These are phyloP conservation scores for Cynanchum wilfordii DNA, from an alignment of 257 asterid species.

Conservation along the genomic window DNA sequence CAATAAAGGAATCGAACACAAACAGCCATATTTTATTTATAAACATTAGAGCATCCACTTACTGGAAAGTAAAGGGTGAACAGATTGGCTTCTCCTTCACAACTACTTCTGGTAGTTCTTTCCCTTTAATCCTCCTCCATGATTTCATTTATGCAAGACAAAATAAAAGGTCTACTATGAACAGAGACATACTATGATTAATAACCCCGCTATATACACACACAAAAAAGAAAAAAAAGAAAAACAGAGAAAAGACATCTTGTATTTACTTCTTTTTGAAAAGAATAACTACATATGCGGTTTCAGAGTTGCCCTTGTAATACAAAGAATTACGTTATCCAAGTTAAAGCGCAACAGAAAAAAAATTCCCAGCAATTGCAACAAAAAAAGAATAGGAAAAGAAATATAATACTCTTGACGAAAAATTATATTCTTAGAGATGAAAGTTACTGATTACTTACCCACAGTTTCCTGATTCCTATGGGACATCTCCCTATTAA, in stretches of 20 bases:
- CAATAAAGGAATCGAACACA: not conserved
- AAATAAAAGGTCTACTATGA: not conserved
- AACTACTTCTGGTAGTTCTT: not conserved
- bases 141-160: not conserved
- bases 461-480: conserved; percentile 95
- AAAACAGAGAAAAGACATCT: not conserved
- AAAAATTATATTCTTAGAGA: not conserved
- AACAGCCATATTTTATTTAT: not conserved
- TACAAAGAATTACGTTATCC: not conserved
- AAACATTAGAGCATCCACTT: not conserved
- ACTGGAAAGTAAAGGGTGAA: not conserved
- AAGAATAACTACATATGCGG: not conserved
- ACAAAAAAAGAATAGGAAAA: not conserved
- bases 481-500: conserved; percentile 94
- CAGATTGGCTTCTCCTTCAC: not conserved
- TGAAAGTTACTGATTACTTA: conserved; percentile 29
- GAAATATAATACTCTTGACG: not conserved
- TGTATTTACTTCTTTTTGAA: not conserved
- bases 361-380: not conserved
- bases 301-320: not conserved
- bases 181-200: not conserved
- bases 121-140: not conserved
- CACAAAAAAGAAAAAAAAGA: too few species aligned
- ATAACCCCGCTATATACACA: too few species aligned
- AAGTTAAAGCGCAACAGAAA: not conserved